Evolutionary conservation across 441 rosid species (phyloP).

Genomic region (Mallotus repandus): DNA sequence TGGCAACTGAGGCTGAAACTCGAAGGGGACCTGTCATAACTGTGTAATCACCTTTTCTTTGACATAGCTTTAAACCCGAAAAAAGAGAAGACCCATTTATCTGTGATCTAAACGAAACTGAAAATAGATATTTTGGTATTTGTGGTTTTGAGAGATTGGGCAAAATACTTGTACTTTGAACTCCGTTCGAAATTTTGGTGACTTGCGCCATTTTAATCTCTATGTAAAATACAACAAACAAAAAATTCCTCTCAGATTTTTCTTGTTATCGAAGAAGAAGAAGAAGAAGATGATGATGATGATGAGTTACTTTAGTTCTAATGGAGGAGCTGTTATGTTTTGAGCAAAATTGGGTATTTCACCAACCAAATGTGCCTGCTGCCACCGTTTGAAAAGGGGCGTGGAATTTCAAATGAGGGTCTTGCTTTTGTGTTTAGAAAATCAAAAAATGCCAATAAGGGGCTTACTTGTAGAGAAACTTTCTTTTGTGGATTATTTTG

Average conservation of each 20-base stretch:
- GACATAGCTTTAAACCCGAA: conserved; percentile 33
- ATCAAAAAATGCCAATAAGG: no score
- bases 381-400: background rate
- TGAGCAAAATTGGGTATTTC: background rate
- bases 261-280: background rate
- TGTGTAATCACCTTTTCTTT: background rate
- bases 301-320: background rate
- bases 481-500: background rate
- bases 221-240: background rate
- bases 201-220: conserved; percentile 55
- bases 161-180: conserved; percentile 30
- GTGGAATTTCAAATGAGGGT: background rate
- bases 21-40: conserved; percentile 26
- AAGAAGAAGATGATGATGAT: background rate
- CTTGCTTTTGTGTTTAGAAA: background rate
- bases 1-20: conserved; percentile 63
- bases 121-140: conserved; percentile 26
- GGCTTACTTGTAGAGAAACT: conserved; percentile 1
- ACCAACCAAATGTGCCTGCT: conserved; percentile 9
- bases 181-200: conserved; percentile 45
- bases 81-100: conserved; percentile 28
- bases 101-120: conserved; percentile 44
- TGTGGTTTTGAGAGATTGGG: conserved; percentile 34
- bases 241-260: background rate
- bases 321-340: background rate